Conservation (phyloP, 2,329 filamentous ascomycete genomes). For the Periconia sp. region DNA sequence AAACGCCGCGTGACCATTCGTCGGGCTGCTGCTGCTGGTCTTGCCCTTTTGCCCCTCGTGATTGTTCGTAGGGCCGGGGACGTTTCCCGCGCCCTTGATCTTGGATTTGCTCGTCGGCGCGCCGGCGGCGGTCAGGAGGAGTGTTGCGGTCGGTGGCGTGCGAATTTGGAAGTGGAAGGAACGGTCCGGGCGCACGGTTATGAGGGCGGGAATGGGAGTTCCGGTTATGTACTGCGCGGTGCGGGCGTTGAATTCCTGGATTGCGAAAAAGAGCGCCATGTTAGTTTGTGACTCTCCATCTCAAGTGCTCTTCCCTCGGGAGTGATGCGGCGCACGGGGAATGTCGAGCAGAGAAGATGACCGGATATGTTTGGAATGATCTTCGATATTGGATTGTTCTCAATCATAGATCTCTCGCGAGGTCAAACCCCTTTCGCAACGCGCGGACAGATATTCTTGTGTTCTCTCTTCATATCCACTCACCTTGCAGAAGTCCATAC, state of each 20-base stretch:
- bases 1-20: constrained; percentile 62
- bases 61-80: constrained; percentile 48
- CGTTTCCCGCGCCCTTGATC: constrained; percentile 67
- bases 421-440: no score
- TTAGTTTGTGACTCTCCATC: not conserved
- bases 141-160: constrained; percentile 90
- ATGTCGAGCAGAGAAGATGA: not conserved
- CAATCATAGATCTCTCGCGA: no score
- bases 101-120: constrained; percentile 75
- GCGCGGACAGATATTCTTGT: not conserved
- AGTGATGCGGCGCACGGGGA: not conserved
- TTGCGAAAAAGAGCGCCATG: not conserved
- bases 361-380: not conserved
- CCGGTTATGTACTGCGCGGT: constrained; percentile 82
- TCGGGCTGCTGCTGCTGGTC: constrained; percentile 32
- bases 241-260: constrained; percentile 92
- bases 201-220: constrained; percentile 85
- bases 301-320: no score
- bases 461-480: constrained; percentile 5
- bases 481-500: constrained; percentile 99
- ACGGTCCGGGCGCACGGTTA: constrained; percentile 89
- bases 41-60: constrained; percentile 42
- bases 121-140: constrained; percentile 81
- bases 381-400: no score
- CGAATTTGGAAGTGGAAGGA: constrained; percentile 91